These are phyloP conservation scores for Russula vinacea DNA, from an alignment of 768 basidiomycete species.

Conservation along the genomic window DNA sequence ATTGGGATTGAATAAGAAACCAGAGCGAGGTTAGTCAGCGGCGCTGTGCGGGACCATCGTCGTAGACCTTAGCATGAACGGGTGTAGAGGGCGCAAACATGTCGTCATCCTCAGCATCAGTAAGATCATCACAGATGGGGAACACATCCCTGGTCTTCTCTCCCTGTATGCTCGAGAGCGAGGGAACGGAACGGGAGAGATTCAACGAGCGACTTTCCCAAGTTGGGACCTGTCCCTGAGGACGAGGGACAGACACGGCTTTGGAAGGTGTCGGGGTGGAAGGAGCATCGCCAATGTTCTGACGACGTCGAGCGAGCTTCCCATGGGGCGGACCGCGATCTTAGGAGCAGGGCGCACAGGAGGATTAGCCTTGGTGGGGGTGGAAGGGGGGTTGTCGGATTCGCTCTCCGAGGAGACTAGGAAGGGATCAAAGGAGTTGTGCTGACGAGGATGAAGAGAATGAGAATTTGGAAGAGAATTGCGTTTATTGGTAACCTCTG, in stretches of 20 bases:
- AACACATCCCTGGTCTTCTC: constrained; percentile 42
- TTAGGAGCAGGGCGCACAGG: constrained; percentile 39
- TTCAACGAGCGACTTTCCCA: constrained; percentile 27
- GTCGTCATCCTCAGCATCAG: constrained; percentile 43
- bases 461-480: constrained; percentile 34
- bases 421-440: constrained; percentile 50
- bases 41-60: constrained; percentile 50
- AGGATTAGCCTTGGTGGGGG: constrained; percentile 34
- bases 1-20: constrained; percentile 43
- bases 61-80: constrained; percentile 40
- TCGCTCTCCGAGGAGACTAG: constrained; percentile 43
- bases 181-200: constrained; percentile 53
- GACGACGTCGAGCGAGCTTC: constrained; percentile 59
- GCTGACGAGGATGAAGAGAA: constrained; percentile 35
- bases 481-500: constrained; percentile 46
- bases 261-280: constrained; percentile 43
- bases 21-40: constrained; percentile 39
- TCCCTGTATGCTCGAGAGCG: constrained; percentile 36
- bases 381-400: constrained; percentile 35
- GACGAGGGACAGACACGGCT: constrained; percentile 52
- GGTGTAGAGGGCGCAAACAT: constrained; percentile 53
- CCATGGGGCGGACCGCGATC: constrained; percentile 48
- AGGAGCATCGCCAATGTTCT: constrained; percentile 36
- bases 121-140: constrained; percentile 72
- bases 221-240: constrained; percentile 21